phyloP scores from a whole-genome alignment of 768 basidiomycete species.

The Leccinum arenicola region DNA sequence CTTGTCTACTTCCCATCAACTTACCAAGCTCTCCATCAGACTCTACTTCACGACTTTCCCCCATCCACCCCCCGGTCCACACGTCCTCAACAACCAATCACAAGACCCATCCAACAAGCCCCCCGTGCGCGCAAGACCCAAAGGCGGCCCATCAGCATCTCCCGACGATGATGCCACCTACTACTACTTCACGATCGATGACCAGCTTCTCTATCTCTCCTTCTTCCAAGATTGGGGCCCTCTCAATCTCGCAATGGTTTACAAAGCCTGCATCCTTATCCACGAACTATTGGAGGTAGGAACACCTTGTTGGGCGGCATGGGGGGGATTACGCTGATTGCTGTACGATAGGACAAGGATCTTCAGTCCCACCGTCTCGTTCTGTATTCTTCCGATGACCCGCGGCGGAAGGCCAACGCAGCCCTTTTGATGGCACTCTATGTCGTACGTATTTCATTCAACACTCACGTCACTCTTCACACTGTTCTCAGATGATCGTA shows the following conservation, averaged over 20 bases:
- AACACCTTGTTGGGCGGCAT: conserved; percentile 16
- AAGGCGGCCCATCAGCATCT: conserved; percentile 57
- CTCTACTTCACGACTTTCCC: conserved; percentile 90
- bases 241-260: conserved; percentile 88
- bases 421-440: conserved; percentile 93
- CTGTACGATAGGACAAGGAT: conserved; percentile 60
- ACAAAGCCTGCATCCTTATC: conserved; percentile 88
- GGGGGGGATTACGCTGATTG: conserved; percentile 21
- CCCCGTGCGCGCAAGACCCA: conserved; percentile 57
- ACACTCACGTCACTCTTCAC: conserved; percentile 16
- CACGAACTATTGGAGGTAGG: conserved; percentile 82
- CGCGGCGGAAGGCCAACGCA: conserved; percentile 88
- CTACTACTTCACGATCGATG: conserved; percentile 92
- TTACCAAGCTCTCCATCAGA: conserved; percentile 37
- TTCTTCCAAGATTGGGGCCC: conserved; percentile 97
- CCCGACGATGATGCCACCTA: conserved; percentile 75
- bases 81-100: conserved; percentile 59
- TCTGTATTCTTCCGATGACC: conserved; percentile 84
- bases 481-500: conserved; percentile 76
- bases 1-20: conserved; percentile 5
- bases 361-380: conserved; percentile 73
- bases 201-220: conserved; percentile 86
- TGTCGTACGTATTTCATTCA: conserved; percentile 55
- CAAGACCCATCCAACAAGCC: conserved; percentile 54
- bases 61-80: conserved; percentile 65